Base-by-base conservation (phyloP, 371 early-diverging fungal species). In the Conidiobolus incongruus region DNA sequence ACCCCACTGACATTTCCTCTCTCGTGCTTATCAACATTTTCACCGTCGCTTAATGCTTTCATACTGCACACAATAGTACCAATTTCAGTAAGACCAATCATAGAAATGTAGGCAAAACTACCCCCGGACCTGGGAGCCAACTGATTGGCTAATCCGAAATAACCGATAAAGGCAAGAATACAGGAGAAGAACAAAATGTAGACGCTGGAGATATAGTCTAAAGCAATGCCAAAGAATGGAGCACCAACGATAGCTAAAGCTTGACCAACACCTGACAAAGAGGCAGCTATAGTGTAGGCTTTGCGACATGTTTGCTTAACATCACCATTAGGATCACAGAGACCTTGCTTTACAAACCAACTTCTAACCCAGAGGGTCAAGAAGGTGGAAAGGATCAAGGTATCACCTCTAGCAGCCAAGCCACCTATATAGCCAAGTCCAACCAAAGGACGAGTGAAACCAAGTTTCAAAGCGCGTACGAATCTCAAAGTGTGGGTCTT, bases 341-440 rank as follows among this genome's bases (percentile, higher is more conserved):
- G 58, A 0, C 73, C 75, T 4, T 36, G 21, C 10, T 65, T 66
- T 43, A 71, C 51, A 45, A 66, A 76, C 48, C 71, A 62, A 42
- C 68, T 59, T 29, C 66, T 60, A 1, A 79, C 62, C 82, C 82
- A 86, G 4, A 79, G 58, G 4, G 74, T 67, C n/a, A 86, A 50
- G 47, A 73, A 83, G 7, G 72, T 58, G 3, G 82, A 65, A 32
- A 86, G 59, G 22, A 76, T 67, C 23, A 81, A 66, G 19, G 80
- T 72, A 51, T 81, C 81, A 0, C 74, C 80, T 42, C 86, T 70
- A 3, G 83, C 48, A n/a, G n/a, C n/a, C n/a, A n/a, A n/a, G n/a
- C n/a, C n/a, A n/a, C n/a, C n/a, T n/a, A n/a, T n/a, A n/a, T n/a
- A n/a, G n/a, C n/a, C n/a, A n/a, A n/a, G n/a, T n/a, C n/a, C n/a